A percentile compares a stretch with the other conserved stretches of the same genome.
Conservation (phyloP, 129 eudicot species). For the Glebionis coronaria region DNA sequence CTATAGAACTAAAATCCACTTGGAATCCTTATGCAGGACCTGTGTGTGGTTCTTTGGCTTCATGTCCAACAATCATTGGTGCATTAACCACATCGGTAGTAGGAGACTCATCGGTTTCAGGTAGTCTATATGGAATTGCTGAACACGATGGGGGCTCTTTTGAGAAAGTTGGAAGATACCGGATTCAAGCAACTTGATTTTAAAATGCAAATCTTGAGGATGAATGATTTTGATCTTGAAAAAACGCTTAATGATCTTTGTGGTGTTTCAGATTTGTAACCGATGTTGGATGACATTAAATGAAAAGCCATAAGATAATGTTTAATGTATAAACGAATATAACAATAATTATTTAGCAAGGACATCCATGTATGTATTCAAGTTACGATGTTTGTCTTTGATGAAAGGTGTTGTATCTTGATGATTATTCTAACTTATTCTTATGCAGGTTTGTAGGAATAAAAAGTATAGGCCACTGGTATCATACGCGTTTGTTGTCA, state of each 20-base stretch:
- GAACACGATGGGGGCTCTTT: slow-evolving; percentile 45
- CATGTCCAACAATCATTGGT: no score
- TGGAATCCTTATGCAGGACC: not conserved
- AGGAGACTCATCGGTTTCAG: slow-evolving; percentile 2
- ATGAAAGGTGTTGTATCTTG: no score
- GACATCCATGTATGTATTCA: no score
- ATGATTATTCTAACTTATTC: no score
- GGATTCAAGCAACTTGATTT: slow-evolving; percentile 59
- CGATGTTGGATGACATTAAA: slow-evolving; percentile 66
- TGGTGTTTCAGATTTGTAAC: slow-evolving; percentile 71
- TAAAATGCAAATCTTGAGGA: slow-evolving; percentile 54
- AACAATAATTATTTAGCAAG: not conserved
- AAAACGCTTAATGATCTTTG: slow-evolving; percentile 64
- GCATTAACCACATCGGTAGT: slow-evolving; percentile 8
- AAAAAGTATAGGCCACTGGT: no score
- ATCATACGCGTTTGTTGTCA: no score
- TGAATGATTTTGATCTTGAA: slow-evolving; percentile 52
- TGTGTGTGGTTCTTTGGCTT: not conserved
- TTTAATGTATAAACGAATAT: no score
- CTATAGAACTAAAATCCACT: not conserved
- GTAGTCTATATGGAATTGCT: slow-evolving; percentile 1
- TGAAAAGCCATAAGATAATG: no score
- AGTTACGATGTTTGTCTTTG: no score
- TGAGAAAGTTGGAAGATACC: slow-evolving; percentile 58
- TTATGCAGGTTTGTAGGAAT: no score